phyloP scores from a whole-genome alignment of 805 yeast species.

The Starmerella etchellsii region DNA sequence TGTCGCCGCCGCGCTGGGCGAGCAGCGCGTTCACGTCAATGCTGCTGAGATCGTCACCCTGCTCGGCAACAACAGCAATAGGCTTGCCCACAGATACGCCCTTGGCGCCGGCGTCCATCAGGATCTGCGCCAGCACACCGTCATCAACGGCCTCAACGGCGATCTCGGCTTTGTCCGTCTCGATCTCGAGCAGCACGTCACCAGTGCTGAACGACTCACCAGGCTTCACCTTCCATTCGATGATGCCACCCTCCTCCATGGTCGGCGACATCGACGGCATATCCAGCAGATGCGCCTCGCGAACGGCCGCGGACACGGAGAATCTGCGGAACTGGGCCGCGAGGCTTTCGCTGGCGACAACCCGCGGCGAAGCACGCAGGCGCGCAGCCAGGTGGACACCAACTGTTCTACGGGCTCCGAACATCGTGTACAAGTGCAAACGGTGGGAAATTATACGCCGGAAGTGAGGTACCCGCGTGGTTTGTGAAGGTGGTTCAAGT shows the following conservation, averaged over 20 bases:
- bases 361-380: neutral
- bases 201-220: conserved; percentile 68
- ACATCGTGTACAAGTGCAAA: neutral
- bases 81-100: conserved; percentile 77
- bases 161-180: conserved; percentile 96
- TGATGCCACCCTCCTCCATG: conserved; percentile 90
- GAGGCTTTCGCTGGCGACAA: neutral
- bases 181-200: conserved; percentile 92
- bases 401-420: conserved; percentile 1
- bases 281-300: conserved; percentile 33
- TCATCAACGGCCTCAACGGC: conserved; percentile 95
- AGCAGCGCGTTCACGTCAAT: conserved; percentile 44
- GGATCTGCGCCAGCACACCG: conserved; percentile 72
- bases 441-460: neutral
- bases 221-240: conserved; percentile 73
- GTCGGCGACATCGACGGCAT: conserved; percentile 99
- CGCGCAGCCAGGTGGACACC: neutral
- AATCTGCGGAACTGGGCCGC: conserved; percentile 1
- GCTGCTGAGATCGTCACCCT: conserved; percentile 62
- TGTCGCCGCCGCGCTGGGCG: conserved; percentile 9
- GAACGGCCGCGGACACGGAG: conserved; percentile 1
- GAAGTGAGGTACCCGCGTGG: too few relatives aligned
- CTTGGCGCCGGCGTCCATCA: conserved; percentile 55
- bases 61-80: conserved; percentile 81
- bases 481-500: too few relatives aligned